A percentile compares a stretch with the other conserved stretches of the same genome.
Evolutionary conservation across 306 rosid genomes (phyloP).

Genomic region (Dalbergia oliveri): DNA sequence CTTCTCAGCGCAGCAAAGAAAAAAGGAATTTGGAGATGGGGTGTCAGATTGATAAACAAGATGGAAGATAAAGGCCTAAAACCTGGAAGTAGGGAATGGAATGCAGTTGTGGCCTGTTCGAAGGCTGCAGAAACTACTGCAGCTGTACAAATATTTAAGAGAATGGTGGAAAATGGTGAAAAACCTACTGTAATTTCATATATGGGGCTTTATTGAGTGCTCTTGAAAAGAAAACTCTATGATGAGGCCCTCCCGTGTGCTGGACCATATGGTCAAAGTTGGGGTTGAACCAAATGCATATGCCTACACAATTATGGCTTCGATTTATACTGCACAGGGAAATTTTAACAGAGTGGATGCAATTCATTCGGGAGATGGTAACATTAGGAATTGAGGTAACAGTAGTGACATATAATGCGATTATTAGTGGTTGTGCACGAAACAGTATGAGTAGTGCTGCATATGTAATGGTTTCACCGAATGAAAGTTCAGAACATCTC

Average conservation of each 20-base stretch:
- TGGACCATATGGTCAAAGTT: constrained; percentile 91
- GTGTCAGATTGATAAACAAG: constrained; percentile 87
- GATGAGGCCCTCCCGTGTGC: constrained; percentile 81
- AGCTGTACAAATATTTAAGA: constrained; percentile 78
- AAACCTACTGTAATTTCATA: constrained; percentile 86
- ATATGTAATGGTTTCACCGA: constrained; percentile 91
- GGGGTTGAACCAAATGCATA: constrained; percentile 81
- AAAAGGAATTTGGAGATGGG: constrained; percentile 94
- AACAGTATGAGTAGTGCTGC: constrained; percentile 76
- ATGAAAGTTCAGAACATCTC: constrained; percentile 78
- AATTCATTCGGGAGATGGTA: constrained; percentile 76
- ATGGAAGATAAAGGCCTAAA: constrained; percentile 96
- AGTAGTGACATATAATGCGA: constrained; percentile 85
- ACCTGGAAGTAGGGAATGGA: constrained; percentile 91
- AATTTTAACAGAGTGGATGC: constrained; percentile 78
- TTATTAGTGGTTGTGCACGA: constrained; percentile 78
- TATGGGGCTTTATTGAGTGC: constrained; percentile 96
- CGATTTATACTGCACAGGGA: constrained; percentile 84
- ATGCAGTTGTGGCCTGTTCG: constrained; percentile 91
- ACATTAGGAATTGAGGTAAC: constrained; percentile 75
- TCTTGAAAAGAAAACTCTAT: constrained; percentile 89
- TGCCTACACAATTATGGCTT: constrained; percentile 91
- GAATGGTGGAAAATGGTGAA: constrained; percentile 96
- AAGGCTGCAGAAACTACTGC: constrained; percentile 89
- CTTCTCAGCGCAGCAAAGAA: constrained; percentile 83